Base-by-base conservation (phyloP, 2,329 filamentous ascomycete genomes). In the Elsinoe ampelina region DNA sequence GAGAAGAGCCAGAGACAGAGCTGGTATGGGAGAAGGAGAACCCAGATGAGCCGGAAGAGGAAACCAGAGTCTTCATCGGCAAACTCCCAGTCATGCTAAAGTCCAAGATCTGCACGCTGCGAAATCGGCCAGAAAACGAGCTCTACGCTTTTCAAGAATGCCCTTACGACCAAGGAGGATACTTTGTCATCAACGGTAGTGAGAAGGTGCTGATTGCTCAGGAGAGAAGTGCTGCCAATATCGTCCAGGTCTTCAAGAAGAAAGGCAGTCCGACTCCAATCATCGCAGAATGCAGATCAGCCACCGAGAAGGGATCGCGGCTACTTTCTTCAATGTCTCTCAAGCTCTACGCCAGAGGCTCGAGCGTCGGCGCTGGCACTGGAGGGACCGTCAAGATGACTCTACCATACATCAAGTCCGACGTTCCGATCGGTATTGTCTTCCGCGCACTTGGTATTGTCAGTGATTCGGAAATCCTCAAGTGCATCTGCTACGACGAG, bases 211-310 rank as follows among this genome's bases (percentile, higher is more conserved):
- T 98, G 64, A 98, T 98, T 66, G 93, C 93, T 1, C 93, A 98
- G 71, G 93, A 98, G 73, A 87, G 93, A 61, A 96, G 91, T 69
- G 93, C 93, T 39, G 93, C 92, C 68, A 98, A 98, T 68, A 98
- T 97, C 58, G 93, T 98, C 4, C 93, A 98, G 73, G 92, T 98
- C 26, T 98, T 98, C 82, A 92, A 95, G 75, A 98, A 98, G 76
- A 89, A 92, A 64, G 89, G 90, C n/a, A 92, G 89, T 63, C 87
- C 89, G 8, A 95, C 89, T 61, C 91, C 90, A 1, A 95, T 93
- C 71, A 87, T 92, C 20, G 95, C 93, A 11, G 93, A 98, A 72
- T 96, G 98, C 65, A 83, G 93, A 73, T 96, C 91, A 72, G 92
- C 95, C 1, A 82, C 97, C 7, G 93, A 98, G 72, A 96, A 95